Percentiles rank a stretch among this genome's conserved stretches.
These are phyloP conservation scores for Tarenaya hassleriana DNA, from an alignment of 345 rosid species.

Conservation along the genomic window DNA sequence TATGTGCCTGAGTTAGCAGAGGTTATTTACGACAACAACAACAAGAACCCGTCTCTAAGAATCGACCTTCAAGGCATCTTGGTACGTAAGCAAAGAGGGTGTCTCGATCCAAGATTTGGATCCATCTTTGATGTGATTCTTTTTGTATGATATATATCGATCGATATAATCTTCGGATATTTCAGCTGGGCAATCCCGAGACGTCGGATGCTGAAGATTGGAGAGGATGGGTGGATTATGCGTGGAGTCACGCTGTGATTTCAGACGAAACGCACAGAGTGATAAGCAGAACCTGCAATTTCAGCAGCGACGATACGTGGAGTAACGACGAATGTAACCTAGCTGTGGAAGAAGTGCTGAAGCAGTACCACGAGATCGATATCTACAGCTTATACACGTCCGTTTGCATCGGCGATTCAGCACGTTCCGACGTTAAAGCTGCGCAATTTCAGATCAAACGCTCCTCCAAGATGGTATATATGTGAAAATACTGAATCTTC, in stretches of 20 bases:
- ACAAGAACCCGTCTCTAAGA: conserved; percentile 40
- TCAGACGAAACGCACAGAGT: conserved; percentile 70
- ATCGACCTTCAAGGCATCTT: conserved; percentile 71
- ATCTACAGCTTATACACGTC: conserved; percentile 79
- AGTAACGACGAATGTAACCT: conserved; percentile 41
- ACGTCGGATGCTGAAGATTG: conserved; percentile 71
- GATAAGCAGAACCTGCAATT: conserved; percentile 50
- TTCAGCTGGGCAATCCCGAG: conserved; percentile 89
- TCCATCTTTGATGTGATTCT: too few relatives aligned
- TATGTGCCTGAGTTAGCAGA: conserved; percentile 89
- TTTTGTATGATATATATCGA: too few relatives aligned
- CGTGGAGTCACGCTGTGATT: conserved; percentile 92
- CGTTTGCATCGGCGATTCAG: conserved; percentile 39
- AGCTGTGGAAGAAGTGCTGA: conserved; percentile 52
- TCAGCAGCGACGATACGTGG: conserved; percentile 57
- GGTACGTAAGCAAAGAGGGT: conserved; percentile 36
- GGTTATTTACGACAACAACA: conserved; percentile 57
- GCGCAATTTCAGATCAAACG: conserved; percentile 33
- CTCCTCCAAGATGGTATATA: conserved; percentile 42
- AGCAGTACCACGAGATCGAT: conserved; percentile 69
- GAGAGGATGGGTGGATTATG: conserved; percentile 76
- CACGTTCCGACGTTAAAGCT: conserved; percentile 21
- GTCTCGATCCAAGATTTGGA: too few relatives aligned
- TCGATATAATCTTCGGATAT: background rate
- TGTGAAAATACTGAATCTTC: background rate